Conservation (phyloP, 163 green algal genomes). For the Chlorella variabilis region DNA sequence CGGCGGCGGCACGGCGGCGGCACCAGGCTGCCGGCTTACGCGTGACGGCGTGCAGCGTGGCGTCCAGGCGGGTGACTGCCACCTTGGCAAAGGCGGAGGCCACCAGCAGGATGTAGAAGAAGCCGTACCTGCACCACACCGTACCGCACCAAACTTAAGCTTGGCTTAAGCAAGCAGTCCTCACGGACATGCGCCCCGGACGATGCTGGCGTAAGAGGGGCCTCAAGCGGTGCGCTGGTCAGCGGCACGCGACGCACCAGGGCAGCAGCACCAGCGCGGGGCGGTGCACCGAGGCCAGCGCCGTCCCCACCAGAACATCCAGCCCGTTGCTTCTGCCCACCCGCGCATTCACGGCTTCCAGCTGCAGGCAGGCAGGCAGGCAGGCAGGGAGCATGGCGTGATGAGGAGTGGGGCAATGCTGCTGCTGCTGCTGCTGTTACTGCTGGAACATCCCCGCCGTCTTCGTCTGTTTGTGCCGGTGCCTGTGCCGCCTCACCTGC, state of each 20-base stretch:
- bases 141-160: no score
- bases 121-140: conserved; percentile 22
- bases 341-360: neutral
- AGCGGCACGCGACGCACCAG: conserved; percentile 11
- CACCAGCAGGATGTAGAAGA: conserved; percentile 29
- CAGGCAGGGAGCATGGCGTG: no score
- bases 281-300: conserved; percentile 14
- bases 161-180: no score
- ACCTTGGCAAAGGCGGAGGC: conserved; percentile 11
- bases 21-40: no score
- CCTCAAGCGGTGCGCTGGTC: no score
- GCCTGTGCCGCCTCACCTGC: no score
- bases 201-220: no score
- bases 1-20: no score
- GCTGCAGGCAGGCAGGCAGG: conserved; percentile 6
- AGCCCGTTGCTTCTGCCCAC: neutral
- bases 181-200: no score
- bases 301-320: conserved; percentile 1
- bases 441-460: no score
- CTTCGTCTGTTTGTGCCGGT: no score
- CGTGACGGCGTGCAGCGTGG: neutral
- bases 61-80: neutral
- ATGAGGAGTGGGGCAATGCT: neutral
- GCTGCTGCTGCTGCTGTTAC: neutral
- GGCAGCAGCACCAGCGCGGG: conserved; percentile 34